Evolutionary conservation across 2,329 filamentous ascomycete species (phyloP).

Genomic region (Clarireedia hainanense): DNA sequence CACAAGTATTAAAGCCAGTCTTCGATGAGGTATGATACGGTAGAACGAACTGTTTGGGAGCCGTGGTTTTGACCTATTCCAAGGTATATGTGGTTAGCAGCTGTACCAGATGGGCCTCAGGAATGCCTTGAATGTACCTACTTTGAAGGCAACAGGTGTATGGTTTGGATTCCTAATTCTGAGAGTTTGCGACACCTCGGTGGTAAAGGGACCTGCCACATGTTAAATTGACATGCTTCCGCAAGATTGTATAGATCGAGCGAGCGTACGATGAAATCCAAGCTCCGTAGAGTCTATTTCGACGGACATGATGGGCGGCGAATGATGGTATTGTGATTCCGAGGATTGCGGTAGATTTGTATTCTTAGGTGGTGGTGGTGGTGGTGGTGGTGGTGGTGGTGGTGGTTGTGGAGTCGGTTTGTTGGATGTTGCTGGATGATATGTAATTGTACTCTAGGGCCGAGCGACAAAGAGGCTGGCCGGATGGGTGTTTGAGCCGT

Average conservation of each 20-base stretch:
- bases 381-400: not conserved
- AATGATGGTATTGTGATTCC: constrained; percentile 3
- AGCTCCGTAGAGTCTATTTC: constrained; percentile 88
- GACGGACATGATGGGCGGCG: constrained; percentile 68
- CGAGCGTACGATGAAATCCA: constrained; percentile 79
- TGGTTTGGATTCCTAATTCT: constrained; percentile 58
- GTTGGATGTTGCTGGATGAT: not conserved
- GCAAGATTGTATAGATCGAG: constrained; percentile 20
- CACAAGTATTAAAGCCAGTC: not conserved
- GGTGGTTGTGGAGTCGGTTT: not conserved
- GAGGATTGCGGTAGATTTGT: not conserved
- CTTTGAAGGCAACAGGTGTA: constrained; percentile 62
- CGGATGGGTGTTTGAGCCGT: not conserved
- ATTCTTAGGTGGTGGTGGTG: not conserved
- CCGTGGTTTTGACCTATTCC: constrained; percentile 90
- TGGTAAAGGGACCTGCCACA: constrained; percentile 53
- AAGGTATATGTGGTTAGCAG: not conserved
- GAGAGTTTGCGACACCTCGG: constrained; percentile 56
- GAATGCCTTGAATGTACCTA: constrained; percentile 30
- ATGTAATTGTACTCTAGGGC: not conserved
- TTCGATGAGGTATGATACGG: not conserved
- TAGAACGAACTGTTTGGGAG: constrained; percentile 82
- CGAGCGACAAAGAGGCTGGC: not conserved
- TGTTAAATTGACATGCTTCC: constrained; percentile 11
- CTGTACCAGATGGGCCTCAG: constrained; percentile 11